These are phyloP conservation scores for Drechslerella stenobrocha DNA, from an alignment of 2,329 filamentous ascomycete genomes.

Conservation along the genomic window DNA sequence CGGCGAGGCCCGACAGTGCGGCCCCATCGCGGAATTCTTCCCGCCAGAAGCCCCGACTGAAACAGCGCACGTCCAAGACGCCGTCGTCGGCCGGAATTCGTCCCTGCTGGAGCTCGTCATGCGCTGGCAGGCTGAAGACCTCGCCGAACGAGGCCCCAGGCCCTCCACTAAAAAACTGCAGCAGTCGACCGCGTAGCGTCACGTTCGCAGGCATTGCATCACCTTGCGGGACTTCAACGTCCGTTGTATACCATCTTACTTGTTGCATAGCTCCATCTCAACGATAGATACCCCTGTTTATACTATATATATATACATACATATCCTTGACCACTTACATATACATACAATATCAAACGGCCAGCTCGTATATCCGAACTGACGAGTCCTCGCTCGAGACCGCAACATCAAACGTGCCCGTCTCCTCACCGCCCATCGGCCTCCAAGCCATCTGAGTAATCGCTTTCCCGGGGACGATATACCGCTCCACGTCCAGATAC, in stretches of 20 bases:
- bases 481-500: constrained; percentile 55
- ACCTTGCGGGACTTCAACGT: constrained; percentile 46
- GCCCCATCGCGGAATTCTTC: constrained; percentile 69
- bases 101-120: constrained; percentile 70
- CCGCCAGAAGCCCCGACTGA: constrained; percentile 57
- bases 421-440: constrained; percentile 25
- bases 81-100: constrained; percentile 48
- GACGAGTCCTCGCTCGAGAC: constrained; percentile 52
- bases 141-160: constrained; percentile 73
- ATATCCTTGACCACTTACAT: not conserved
- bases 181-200: not conserved
- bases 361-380: constrained; percentile 49
- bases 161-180: constrained; percentile 34
- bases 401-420: constrained; percentile 54
- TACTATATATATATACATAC: not conserved
- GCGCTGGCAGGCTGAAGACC: constrained; percentile 79
- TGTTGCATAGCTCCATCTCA: constrained; percentile 29
- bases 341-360: constrained; percentile 8
- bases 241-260: constrained; percentile 16
- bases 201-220: not conserved
- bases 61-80: constrained; percentile 28
- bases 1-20: constrained; percentile 85
- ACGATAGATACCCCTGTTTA: constrained; percentile 24
- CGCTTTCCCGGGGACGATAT: constrained; percentile 65
- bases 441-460: constrained; percentile 58